Evolutionary conservation across 495 filamentous ascomycete genomes (phyloP).

Genomic region (Hamigera avellanea): DNA sequence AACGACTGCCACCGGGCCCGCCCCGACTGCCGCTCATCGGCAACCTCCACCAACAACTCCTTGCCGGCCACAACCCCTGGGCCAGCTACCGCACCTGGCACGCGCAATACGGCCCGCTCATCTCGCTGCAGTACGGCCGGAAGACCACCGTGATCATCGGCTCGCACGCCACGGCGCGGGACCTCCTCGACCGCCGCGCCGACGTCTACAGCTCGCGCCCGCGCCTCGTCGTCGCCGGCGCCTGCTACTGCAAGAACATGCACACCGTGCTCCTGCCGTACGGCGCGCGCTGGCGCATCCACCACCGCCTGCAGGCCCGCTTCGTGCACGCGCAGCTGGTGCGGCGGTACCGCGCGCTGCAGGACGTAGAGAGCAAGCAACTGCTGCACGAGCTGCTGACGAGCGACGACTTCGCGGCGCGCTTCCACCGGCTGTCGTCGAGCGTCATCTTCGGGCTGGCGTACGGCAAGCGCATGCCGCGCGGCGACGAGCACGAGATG

Average conservation of each 20-base stretch:
- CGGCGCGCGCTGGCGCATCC: conserved; percentile 23
- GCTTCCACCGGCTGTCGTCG: conserved; percentile 11
- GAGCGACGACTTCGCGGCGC: conserved; percentile 7
- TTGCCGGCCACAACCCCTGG: no score
- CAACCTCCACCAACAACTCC: conserved; percentile 16
- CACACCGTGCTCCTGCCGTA: conserved; percentile 33
- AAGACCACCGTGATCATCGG: conserved; percentile 10
- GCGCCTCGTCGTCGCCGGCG: conserved; percentile 11
- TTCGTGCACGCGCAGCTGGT: conserved; percentile 24
- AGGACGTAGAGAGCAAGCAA: conserved; percentile 27
- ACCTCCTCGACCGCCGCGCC: conserved; percentile 15
- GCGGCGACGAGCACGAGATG: conserved; percentile 8
- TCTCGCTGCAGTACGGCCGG: conserved; percentile 7
- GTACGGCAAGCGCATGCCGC: conserved; percentile 18
- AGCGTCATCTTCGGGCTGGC: conserved; percentile 14
- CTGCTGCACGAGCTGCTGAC: conserved; percentile 12
- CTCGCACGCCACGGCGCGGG: conserved; percentile 4
- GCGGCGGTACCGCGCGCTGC: conserved; percentile 19
- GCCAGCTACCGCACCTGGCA: no score
- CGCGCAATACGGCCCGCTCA: conserved; percentile 17
- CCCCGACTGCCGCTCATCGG: conserved; percentile 11
- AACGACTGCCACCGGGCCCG: not conserved
- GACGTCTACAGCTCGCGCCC: conserved; percentile 14
- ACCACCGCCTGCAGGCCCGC: conserved; percentile 17
- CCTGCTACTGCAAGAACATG: conserved; percentile 11